Conservation (phyloP, 176 grass and related monocot genomes). For the Juncus effusus region DNA sequence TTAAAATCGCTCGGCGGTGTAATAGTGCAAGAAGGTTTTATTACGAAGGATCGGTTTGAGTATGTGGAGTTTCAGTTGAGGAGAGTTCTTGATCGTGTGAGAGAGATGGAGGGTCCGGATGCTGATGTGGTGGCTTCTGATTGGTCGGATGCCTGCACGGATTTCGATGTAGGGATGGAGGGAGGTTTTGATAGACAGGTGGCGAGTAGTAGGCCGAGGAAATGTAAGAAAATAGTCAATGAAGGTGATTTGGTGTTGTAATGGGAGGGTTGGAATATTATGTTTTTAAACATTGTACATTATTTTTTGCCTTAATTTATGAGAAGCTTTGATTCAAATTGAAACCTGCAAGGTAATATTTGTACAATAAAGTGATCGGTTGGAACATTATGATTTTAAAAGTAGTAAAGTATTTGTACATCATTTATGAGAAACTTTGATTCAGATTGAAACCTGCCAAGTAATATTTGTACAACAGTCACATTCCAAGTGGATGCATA, state of each 20-base stretch:
- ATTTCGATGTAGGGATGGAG: constrained; percentile 26
- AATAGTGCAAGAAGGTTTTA: constrained; percentile 39
- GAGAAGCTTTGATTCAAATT: neutral
- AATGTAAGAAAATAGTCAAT: constrained; percentile 25
- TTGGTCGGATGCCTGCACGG: constrained; percentile 16
- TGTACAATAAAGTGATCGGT: too few relatives aligned
- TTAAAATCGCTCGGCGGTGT: constrained; percentile 42
- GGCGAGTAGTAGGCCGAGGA: constrained; percentile 23
- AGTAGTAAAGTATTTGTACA: neutral
- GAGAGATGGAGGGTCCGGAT: constrained; percentile 29
- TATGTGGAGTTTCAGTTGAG: constrained; percentile 41
- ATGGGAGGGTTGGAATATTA: neutral
- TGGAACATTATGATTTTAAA: too few relatives aligned
- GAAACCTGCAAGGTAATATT: neutral
- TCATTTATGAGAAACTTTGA: neutral
- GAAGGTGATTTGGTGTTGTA: neutral
- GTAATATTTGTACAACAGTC: too few relatives aligned
- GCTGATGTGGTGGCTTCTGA: constrained; percentile 28
- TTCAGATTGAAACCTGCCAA: neutral
- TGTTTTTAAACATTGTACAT: neutral
- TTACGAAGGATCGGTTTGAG: constrained; percentile 35
- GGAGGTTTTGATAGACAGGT: constrained; percentile 5
- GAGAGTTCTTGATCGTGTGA: constrained; percentile 41
- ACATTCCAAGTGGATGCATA: too few relatives aligned
- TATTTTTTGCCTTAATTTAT: neutral